These are phyloP conservation scores for Oryza punctata DNA, from an alignment of 176 grass and related monocot genomes.

Conservation along the genomic window DNA sequence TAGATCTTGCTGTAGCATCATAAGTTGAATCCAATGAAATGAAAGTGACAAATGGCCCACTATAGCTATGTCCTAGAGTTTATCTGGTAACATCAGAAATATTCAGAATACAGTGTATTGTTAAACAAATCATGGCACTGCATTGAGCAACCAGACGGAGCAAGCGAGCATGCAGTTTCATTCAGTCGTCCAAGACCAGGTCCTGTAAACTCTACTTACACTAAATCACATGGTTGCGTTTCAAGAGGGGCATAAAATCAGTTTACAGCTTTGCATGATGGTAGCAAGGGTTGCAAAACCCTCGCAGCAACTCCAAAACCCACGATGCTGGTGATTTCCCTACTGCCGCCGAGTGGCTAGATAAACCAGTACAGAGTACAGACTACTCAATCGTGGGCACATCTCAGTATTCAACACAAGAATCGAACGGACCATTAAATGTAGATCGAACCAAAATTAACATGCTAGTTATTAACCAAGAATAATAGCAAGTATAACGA, in stretches of 20 bases:
- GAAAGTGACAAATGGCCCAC: not conserved
- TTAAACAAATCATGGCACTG: not conserved
- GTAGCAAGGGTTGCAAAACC: not conserved
- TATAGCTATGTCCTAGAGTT: not conserved
- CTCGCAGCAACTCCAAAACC: constrained; percentile 16
- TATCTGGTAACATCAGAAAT: not conserved
- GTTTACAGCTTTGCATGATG: not conserved
- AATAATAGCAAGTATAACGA: not conserved
- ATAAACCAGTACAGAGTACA: not conserved
- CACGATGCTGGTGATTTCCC: not conserved
- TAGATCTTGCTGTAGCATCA: not conserved
- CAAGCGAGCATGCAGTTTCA: not conserved
- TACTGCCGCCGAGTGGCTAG: not conserved
- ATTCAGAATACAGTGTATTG: not conserved
- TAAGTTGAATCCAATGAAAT: not conserved
- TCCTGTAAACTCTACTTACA: not conserved
- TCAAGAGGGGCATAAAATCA: not conserved
- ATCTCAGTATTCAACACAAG: not conserved
- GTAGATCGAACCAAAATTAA: not conserved
- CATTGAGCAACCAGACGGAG: not conserved
- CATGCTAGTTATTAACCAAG: not conserved
- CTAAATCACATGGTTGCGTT: not conserved
- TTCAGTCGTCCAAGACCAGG: not conserved
- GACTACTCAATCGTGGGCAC: not conserved
- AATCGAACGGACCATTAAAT: not conserved